A percentile compares a stretch with the other conserved stretches of the same genome.
These are phyloP conservation scores for Lachancea cidri DNA, from an alignment of 805 yeast genomes.

Conservation along the genomic window DNA sequence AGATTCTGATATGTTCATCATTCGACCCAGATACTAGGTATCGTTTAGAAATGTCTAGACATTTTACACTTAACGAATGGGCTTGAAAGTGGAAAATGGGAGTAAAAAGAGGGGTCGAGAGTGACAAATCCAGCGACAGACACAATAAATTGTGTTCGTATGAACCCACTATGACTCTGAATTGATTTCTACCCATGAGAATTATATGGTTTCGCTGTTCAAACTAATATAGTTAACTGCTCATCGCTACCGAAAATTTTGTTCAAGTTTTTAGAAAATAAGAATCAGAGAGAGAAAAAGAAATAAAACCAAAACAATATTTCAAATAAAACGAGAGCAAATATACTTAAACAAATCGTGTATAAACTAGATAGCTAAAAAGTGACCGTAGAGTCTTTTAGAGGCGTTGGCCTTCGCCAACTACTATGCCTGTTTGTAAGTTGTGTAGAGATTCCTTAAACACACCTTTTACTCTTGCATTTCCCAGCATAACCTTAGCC, in stretches of 20 bases:
- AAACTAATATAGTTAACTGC: too few species aligned
- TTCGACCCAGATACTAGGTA: constrained; percentile 91
- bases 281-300: not conserved
- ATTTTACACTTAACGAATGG: constrained; percentile 81
- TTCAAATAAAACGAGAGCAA: too few species aligned
- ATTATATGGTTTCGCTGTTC: not conserved
- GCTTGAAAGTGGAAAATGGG: constrained; percentile 96
- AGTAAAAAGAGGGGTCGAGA: constrained; percentile 60
- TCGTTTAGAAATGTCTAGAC: constrained; percentile 76
- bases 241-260: constrained; percentile 8
- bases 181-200: constrained; percentile 34
- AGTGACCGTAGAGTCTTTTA: too few species aligned
- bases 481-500: constrained; percentile 49
- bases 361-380: not conserved
- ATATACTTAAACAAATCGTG: not conserved
- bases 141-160: constrained; percentile 91
- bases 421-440: constrained; percentile 16
- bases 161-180: constrained; percentile 88
- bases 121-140: constrained; percentile 62
- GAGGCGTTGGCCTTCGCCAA: not conserved
- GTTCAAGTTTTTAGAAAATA: not conserved
- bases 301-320: not conserved
- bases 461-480: constrained; percentile 43
- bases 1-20: constrained; percentile 91
- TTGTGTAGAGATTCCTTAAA: constrained; percentile 32